Base-by-base conservation (phyloP, 768 basidiomycete genomes). In the Collybia mongolica region DNA sequence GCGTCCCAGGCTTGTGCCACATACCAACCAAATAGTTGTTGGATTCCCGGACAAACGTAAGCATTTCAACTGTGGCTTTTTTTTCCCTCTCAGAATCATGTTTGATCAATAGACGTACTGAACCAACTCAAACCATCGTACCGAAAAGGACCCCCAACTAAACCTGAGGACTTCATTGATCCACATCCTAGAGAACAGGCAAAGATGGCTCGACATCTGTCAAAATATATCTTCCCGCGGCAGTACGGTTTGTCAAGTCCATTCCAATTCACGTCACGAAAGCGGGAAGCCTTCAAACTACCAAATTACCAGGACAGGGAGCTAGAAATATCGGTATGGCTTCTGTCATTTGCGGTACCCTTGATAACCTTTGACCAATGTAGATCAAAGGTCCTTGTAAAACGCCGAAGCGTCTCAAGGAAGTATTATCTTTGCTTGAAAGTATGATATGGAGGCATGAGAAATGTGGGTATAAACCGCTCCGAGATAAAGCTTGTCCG, bases 191-290 rank as follows among this genome's bases (percentile, higher is more conserved):
- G 68, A 7, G 60, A 69, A 51, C 78, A 79, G 56, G 72, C 71
- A 39, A 73, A 74, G 35, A 65, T 80, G 35, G 77, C 80, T 0
- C 76, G 87, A 36, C 83, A 83, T 54, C 67, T 93, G 1, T 76
- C 87, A 28, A 94, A 93, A 68, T 87, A 93, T 59, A 72, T 98
- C 1, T 96, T 98, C 59, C 84, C 93, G 7, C 75, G 84, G 36
- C 89, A 93, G 57, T 92, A 85, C 59, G 78, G 80, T 0, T 61
- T 97, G 1, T 61, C 73, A 4, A 88, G 72, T 55, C 75, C 84
- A 2, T 94, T 93, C 59, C 41, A 60, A 49, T 19, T 54, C 9
- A 41, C 49, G 6, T 32, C 37, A 7, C 55, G 53, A 15, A 65
- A 57, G 28, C 65, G 60, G 38, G 59, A 66, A 39, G 53, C 60